Percentiles rank a stretch among this genome's conserved stretches.
Evolutionary conservation across 129 eudicot species (phyloP).

Genomic region (Flaveria ramosissima): DNA sequence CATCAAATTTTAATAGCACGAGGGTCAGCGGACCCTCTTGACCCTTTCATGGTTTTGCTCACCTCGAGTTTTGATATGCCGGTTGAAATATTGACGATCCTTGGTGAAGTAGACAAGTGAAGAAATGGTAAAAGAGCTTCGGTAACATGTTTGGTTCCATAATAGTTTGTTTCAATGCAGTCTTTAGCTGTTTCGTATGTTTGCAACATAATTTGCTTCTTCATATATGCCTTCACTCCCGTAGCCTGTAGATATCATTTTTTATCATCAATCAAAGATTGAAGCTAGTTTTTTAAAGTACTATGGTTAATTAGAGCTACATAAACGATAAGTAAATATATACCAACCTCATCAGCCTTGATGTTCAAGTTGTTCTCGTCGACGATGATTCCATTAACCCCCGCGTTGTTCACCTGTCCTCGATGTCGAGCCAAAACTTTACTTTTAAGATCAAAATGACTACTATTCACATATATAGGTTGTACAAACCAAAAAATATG

Average conservation of each 20-base stretch:
- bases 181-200: slow-evolving; percentile 37
- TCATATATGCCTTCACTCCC: slow-evolving; percentile 29
- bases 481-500: too few relatives aligned
- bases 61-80: slow-evolving; percentile 33
- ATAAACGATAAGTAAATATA: neutral
- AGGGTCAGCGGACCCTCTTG: too few relatives aligned
- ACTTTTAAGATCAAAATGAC: neutral
- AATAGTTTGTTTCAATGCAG: slow-evolving; percentile 33
- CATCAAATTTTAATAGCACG: too few relatives aligned
- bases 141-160: slow-evolving; percentile 31
- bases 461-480: too few relatives aligned
- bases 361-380: slow-evolving; percentile 24
- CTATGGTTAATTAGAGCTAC: neutral
- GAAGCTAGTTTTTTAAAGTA: too few relatives aligned
- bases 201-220: slow-evolving; percentile 28
- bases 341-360: slow-evolving; percentile 24
- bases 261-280: too few relatives aligned
- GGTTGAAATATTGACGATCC: slow-evolving; percentile 28
- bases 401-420: slow-evolving; percentile 35
- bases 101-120: slow-evolving; percentile 24
- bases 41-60: too few relatives aligned
- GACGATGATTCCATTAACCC: slow-evolving; percentile 29
- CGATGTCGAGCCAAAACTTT: neutral
- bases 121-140: slow-evolving; percentile 29
- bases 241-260: neutral